Conservation (phyloP, 2,329 filamentous ascomycete species). For the Hypoxylon sp. region DNA sequence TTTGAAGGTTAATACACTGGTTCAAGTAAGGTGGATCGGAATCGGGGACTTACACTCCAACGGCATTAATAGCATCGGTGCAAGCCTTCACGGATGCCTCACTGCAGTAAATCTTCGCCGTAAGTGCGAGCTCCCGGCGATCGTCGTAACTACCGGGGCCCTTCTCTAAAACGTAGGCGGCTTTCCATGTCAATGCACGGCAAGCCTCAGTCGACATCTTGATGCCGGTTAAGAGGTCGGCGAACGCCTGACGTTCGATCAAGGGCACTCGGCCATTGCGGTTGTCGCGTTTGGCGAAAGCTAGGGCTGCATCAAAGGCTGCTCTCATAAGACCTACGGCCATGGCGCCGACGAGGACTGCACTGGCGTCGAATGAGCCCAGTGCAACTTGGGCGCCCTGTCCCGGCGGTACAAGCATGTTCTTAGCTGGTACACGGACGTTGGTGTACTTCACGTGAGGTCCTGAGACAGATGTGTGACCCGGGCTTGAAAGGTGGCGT, state of each 20-base stretch:
- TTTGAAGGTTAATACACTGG: conserved; percentile 2
- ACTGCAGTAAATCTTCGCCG: conserved; percentile 61
- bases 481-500: conserved; percentile 54
- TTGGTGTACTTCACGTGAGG: conserved; percentile 58
- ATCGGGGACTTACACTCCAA: conserved; percentile 55
- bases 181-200: conserved; percentile 61
- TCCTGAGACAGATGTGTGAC: conserved; percentile 58
- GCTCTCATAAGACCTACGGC: conserved; percentile 61
- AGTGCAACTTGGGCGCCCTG: conserved; percentile 54
- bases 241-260: conserved; percentile 58
- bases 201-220: conserved; percentile 61
- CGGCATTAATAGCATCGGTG: conserved; percentile 59
- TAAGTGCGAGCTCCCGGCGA: conserved; percentile 55
- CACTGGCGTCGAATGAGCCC: conserved; percentile 53
- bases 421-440: conserved; percentile 56
- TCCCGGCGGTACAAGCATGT: conserved; percentile 56
- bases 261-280: conserved; percentile 56
- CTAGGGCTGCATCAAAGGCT: conserved; percentile 59
- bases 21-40: background rate
- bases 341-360: conserved; percentile 63
- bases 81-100: conserved; percentile 58
- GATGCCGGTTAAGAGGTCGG: conserved; percentile 59
- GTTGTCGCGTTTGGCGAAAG: conserved; percentile 56
- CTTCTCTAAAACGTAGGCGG: conserved; percentile 53
- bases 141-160: conserved; percentile 51